phyloP scores from a whole-genome alignment of 2,329 filamentous ascomycete genomes.

The Chrysoporthe cubensis region DNA sequence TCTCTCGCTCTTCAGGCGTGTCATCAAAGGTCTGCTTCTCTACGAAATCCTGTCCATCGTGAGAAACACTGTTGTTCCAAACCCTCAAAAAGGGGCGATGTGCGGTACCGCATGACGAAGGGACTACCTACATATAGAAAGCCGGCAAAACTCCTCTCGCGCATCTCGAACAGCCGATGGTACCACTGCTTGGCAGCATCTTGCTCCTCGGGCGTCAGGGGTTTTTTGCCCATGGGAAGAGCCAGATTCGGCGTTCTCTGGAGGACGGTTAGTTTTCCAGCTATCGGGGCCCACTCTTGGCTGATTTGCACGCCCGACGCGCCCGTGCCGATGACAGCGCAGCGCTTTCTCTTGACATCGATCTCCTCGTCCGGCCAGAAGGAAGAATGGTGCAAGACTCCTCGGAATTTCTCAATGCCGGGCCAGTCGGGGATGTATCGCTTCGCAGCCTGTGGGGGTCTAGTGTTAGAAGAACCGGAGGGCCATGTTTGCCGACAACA shows the following conservation, averaged over 20 bases:
- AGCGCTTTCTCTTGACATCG: constrained; percentile 60
- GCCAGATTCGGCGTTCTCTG: constrained; percentile 70
- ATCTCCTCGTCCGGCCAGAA: constrained; percentile 63
- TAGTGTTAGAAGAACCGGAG: background rate
- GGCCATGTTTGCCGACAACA: background rate
- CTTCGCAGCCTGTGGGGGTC: constrained; percentile 51
- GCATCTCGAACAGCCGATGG: constrained; percentile 54
- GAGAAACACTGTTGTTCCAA: background rate
- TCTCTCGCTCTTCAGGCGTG: constrained; percentile 51
- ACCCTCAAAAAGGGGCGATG: no score
- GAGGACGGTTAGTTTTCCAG: constrained; percentile 60
- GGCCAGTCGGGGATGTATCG: constrained; percentile 64
- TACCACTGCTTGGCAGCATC: constrained; percentile 49
- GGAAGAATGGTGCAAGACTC: constrained; percentile 61
- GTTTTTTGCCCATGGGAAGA: constrained; percentile 60
- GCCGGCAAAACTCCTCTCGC: constrained; percentile 59
- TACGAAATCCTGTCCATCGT: constrained; percentile 43
- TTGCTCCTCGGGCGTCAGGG: constrained; percentile 55
- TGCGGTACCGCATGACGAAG: background rate
- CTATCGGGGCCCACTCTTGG: constrained; percentile 61
- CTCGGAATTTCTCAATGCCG: constrained; percentile 63
- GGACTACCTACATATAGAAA: constrained; percentile 50
- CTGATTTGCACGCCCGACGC: constrained; percentile 67
- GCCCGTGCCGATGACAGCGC: constrained; percentile 67
- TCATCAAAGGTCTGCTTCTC: constrained; percentile 61